Conservation (phyloP, 2,329 filamentous ascomycete genomes). For the Colletotrichum noveboracense region DNA sequence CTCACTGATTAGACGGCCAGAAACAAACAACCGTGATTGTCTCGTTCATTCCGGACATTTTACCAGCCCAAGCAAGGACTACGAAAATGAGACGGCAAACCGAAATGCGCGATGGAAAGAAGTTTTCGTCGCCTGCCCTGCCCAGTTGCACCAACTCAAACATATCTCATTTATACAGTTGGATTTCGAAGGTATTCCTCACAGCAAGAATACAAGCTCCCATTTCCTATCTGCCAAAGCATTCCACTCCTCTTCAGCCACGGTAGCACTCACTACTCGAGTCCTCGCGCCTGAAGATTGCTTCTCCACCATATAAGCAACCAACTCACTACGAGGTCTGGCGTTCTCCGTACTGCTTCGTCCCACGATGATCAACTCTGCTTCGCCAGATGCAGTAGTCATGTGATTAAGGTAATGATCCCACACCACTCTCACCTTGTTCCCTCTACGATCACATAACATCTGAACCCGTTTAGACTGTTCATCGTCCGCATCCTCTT, state of each 20-base stretch:
- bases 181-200: background rate
- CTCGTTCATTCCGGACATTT: background rate
- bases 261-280: background rate
- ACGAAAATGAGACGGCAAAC: background rate
- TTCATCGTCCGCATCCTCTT: background rate
- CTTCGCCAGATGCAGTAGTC: background rate
- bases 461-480: background rate
- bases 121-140: too few relatives aligned
- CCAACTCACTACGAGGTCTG: background rate
- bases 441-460: background rate
- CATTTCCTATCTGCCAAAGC: background rate
- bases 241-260: background rate
- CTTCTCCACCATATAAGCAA: background rate
- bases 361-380: background rate
- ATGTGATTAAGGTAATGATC: background rate
- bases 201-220: background rate
- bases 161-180: too few relatives aligned
- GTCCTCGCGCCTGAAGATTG: background rate
- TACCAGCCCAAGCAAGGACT: too few relatives aligned
- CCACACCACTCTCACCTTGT: background rate
- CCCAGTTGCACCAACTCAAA: too few relatives aligned
- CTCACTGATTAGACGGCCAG: background rate
- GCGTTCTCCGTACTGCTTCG: background rate
- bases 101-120: too few relatives aligned
- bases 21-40: background rate